These are phyloP conservation scores for Monosporozyma yasuniensis DNA, from an alignment of 805 yeast genomes.

Conservation along the genomic window DNA sequence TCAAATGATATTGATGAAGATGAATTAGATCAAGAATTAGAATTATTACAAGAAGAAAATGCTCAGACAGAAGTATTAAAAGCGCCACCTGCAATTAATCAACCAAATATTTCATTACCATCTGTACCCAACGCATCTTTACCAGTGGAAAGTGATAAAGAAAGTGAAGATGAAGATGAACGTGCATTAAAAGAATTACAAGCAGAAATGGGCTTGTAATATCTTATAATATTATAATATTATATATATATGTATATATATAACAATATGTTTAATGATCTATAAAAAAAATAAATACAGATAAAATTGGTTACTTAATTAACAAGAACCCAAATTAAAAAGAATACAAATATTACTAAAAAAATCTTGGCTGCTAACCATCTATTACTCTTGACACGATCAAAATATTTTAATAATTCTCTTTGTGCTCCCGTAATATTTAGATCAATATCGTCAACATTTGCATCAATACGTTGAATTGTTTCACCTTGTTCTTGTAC, in stretches of 20 bases:
- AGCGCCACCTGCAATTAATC: conserved; percentile 1
- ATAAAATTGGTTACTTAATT: conserved; percentile 32
- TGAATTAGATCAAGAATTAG: conserved; percentile 91
- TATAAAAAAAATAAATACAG: conserved; percentile 1
- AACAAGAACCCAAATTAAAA: conserved; percentile 70
- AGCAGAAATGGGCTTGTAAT: conserved; percentile 75
- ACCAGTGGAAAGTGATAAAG: conserved; percentile 1
- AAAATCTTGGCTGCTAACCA: conserved; percentile 88
- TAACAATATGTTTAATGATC: not conserved
- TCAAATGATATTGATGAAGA: conserved; percentile 69
- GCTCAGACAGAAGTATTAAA: conserved; percentile 17
- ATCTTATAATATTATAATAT: too few species aligned
- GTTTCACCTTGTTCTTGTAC: conserved; percentile 96
- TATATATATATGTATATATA: too few species aligned
- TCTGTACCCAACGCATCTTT: conserved; percentile 32
- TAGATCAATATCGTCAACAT: conserved; percentile 85
- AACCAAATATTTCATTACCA: conserved; percentile 34
- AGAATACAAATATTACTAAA: conserved; percentile 73
- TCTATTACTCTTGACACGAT: conserved; percentile 78
- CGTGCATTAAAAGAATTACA: conserved; percentile 71
- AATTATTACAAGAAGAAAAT: conserved; percentile 76
- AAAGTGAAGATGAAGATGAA: conserved; percentile 71
- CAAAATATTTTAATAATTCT: conserved; percentile 82
- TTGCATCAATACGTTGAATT: conserved; percentile 88
- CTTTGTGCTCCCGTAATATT: conserved; percentile 92